These are phyloP conservation scores for Mycena sp. DNA, from an alignment of 1,284 basidiomycete species.

Conservation along the genomic window DNA sequence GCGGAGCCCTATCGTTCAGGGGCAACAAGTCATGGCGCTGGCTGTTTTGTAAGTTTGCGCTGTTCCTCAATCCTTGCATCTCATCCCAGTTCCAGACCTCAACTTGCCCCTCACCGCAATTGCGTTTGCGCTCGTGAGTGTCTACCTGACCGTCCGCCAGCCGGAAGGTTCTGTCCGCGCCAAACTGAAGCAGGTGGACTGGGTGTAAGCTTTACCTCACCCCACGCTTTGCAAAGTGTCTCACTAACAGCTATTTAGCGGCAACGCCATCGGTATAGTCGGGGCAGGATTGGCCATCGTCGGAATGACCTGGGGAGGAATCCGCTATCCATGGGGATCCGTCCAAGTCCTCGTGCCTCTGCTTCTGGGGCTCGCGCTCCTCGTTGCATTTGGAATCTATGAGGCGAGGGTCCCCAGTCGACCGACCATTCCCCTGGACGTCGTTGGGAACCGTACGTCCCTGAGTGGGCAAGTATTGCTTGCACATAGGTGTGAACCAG, in stretches of 20 bases:
- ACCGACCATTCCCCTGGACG: constrained; percentile 34
- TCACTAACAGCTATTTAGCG: not conserved
- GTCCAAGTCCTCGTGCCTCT: constrained; percentile 51
- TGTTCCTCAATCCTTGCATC: not conserved
- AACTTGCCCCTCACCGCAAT: constrained; percentile 37
- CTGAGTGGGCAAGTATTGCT: not conserved
- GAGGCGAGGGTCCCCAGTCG: constrained; percentile 27
- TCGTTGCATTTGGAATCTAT: constrained; percentile 44
- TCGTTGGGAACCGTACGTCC: constrained; percentile 4
- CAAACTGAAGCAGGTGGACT: constrained; percentile 47
- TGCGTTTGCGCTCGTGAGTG: constrained; percentile 31
- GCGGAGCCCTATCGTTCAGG: constrained; percentile 19
- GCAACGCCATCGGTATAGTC: constrained; percentile 28
- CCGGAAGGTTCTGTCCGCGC: constrained; percentile 39
- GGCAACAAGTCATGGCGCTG: constrained; percentile 25
- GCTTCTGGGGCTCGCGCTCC: constrained; percentile 45
- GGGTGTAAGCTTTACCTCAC: constrained; percentile 41
- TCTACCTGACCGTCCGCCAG: constrained; percentile 40
- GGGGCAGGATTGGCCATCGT: constrained; percentile 37
- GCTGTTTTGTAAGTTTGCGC: constrained; percentile 24
- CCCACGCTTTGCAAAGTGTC: not conserved
- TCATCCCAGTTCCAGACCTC: constrained; percentile 26
- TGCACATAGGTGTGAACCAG: too few relatives aligned
- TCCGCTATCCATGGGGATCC: constrained; percentile 49
- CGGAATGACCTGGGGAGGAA: constrained; percentile 52